Conservation (phyloP, 495 filamentous ascomycete species). For the Sabuloglossum arenarium region DNA sequence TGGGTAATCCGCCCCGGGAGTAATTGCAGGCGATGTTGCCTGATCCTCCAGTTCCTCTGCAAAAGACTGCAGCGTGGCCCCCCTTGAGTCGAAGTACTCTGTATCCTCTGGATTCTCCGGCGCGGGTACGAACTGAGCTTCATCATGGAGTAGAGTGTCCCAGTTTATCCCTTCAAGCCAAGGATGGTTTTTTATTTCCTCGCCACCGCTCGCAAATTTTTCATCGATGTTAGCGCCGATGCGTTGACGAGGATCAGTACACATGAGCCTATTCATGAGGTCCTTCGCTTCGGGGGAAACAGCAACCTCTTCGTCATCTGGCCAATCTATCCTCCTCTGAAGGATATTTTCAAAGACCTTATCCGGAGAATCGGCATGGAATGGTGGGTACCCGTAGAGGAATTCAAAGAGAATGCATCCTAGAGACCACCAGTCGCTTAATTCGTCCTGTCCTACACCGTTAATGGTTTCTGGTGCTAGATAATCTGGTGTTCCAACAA, state of each 20-base stretch:
- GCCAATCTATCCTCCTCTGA: slow-evolving; percentile 74
- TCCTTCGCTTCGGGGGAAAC: slow-evolving; percentile 76
- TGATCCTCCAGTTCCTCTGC: slow-evolving; percentile 89
- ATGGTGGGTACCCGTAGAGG: slow-evolving; percentile 78
- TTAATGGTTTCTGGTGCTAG: slow-evolving; percentile 93
- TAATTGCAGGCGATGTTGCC: slow-evolving; percentile 38
- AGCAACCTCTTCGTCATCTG: slow-evolving; percentile 36
- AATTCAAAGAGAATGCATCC: slow-evolving; percentile 97
- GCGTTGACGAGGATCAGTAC: slow-evolving; percentile 54
- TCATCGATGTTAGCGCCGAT: slow-evolving; percentile 70
- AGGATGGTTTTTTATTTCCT: slow-evolving; percentile 69
- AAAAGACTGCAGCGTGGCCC: slow-evolving; percentile 75
- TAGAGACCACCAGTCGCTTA: slow-evolving; percentile 98
- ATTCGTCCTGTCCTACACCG: slow-evolving; percentile 85
- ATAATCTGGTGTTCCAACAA: slow-evolving; percentile 95
- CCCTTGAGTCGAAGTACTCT: slow-evolving; percentile 88
- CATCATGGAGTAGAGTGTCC: slow-evolving; percentile 75
- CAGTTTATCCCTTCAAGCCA: slow-evolving; percentile 85
- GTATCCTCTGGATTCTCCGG: slow-evolving; percentile 92
- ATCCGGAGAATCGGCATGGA: slow-evolving; percentile 78
- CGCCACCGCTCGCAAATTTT: slow-evolving; percentile 58
- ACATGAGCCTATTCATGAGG: slow-evolving; percentile 77
- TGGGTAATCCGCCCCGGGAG: slow-evolving; percentile 44
- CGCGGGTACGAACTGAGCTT: slow-evolving; percentile 86
- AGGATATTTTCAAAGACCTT: slow-evolving; percentile 95